phyloP scores from a whole-genome alignment of 257 asterid genomes.

The Phtheirospermum japonicum region DNA sequence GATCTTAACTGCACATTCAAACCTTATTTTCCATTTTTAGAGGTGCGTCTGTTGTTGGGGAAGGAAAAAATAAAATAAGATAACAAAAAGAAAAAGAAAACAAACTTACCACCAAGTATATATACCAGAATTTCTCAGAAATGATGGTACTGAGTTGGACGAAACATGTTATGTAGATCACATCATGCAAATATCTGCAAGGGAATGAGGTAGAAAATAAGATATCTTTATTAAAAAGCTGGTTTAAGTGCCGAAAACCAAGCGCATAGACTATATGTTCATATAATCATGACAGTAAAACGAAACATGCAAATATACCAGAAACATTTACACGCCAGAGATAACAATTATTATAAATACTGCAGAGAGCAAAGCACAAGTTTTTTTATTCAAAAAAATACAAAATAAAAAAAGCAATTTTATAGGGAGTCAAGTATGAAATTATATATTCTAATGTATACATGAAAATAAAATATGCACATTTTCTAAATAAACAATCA shows the following conservation, averaged over 20 bases:
- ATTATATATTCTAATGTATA: too few relatives aligned
- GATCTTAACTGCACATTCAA: conserved; percentile 6
- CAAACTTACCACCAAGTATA: conserved; percentile 78
- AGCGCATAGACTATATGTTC: neutral
- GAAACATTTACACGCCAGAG: neutral
- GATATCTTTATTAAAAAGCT: conserved; percentile 13
- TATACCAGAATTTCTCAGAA: conserved; percentile 84
- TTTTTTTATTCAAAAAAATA: too few relatives aligned
- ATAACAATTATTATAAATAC: neutral
- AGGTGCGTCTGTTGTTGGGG: neutral
- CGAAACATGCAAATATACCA: neutral
- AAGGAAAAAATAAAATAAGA: neutral
- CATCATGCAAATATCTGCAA: conserved; percentile 87
- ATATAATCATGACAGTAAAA: neutral
- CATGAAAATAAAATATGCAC: neutral
- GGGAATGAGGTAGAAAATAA: conserved; percentile 9
- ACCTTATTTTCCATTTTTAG: neutral
- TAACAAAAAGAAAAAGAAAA: neutral
- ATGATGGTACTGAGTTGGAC: conserved; percentile 83
- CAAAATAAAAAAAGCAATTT: neutral
- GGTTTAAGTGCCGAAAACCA: neutral
- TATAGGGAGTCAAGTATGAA: neutral
- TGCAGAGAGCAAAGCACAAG: conserved; percentile 1
- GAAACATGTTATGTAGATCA: conserved; percentile 86
- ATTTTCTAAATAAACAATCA: conserved; percentile 3